phyloP scores from a whole-genome alignment of 1,284 basidiomycete genomes.

The Rhodotorula sp. region DNA sequence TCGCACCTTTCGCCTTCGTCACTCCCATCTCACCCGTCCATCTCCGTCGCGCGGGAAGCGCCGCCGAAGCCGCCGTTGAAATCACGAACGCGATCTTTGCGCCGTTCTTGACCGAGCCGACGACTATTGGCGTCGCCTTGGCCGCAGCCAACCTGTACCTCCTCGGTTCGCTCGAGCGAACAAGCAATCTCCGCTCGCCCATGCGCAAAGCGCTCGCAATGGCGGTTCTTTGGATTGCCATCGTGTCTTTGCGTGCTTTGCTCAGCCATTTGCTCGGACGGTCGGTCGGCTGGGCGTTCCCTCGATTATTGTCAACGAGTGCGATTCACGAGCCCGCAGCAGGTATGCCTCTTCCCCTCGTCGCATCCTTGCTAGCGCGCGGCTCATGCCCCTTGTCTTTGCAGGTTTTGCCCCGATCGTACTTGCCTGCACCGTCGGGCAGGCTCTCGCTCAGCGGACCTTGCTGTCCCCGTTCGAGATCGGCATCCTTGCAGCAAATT shows the following conservation, averaged over 20 bases:
- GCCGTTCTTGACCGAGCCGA: conserved; percentile 18
- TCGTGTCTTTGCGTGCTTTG: conserved; percentile 79
- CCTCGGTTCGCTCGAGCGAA: conserved; percentile 6
- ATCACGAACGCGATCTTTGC: conserved; percentile 19
- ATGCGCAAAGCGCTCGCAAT: conserved; percentile 53
- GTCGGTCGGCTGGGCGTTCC: conserved; percentile 31
- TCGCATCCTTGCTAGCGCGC: not conserved
- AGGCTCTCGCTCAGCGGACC: too few relatives aligned
- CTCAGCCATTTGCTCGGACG: conserved; percentile 50
- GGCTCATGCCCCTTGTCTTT: not conserved
- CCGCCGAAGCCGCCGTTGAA: not conserved
- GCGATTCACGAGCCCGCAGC: conserved; percentile 35
- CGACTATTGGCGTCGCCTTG: not conserved
- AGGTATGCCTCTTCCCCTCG: conserved; percentile 4
- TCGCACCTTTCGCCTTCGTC: not conserved
- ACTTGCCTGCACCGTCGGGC: conserved; percentile 7
- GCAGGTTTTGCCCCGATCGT: conserved; percentile 18
- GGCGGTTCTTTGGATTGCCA: conserved; percentile 76
- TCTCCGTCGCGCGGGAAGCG: conserved; percentile 6
- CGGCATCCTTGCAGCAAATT: conserved; percentile 2
- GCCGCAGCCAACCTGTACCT: conserved; percentile 13
- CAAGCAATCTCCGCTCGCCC: too few relatives aligned
- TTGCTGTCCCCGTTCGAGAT: not conserved
- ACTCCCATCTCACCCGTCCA: conserved; percentile 16
- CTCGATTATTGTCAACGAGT: conserved; percentile 15